phyloP scores from a whole-genome alignment of 2,329 filamentous ascomycete species.

The Fusarium lyarnte region DNA sequence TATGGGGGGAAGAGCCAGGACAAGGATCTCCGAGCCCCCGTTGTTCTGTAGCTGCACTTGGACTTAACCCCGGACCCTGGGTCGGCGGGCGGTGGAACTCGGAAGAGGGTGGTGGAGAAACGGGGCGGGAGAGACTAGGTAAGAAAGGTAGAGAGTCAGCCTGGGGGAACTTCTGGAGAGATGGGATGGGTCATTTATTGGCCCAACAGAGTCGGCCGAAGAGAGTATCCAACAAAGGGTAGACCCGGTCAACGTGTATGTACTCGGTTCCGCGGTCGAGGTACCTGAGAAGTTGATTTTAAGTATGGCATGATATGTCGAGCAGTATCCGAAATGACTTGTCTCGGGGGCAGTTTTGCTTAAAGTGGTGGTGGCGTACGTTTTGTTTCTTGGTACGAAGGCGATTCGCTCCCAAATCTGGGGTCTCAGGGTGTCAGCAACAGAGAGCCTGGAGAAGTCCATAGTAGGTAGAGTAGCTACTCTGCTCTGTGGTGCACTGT shows the following conservation, averaged over 20 bases:
- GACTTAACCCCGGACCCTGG: slow-evolving; percentile 39
- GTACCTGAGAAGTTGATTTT: neutral
- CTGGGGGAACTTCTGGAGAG: slow-evolving; percentile 41
- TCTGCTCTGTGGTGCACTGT: neutral
- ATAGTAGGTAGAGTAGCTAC: neutral
- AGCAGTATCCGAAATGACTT: slow-evolving; percentile 23
- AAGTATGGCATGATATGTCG: slow-evolving; percentile 27
- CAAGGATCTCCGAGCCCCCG: slow-evolving; percentile 29
- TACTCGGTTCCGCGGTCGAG: slow-evolving; percentile 23
- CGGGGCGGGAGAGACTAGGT: slow-evolving; percentile 25
- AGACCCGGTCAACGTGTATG: slow-evolving; percentile 18
- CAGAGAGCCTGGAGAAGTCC: slow-evolving; percentile 17
- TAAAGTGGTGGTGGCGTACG: slow-evolving; percentile 28
- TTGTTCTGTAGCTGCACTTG: slow-evolving; percentile 20
- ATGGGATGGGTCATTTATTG: slow-evolving; percentile 27
- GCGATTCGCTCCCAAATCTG: slow-evolving; percentile 19
- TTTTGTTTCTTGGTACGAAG: slow-evolving; percentile 3
- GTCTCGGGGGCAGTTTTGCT: slow-evolving; percentile 10
- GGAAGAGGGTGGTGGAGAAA: slow-evolving; percentile 42
- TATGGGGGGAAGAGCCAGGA: slow-evolving; percentile 39
- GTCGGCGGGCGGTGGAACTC: slow-evolving; percentile 33
- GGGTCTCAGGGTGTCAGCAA: neutral
- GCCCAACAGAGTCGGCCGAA: slow-evolving; percentile 27
- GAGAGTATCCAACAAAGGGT: slow-evolving; percentile 10
- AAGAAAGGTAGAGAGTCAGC: slow-evolving; percentile 21